Conservation (phyloP, 768 basidiomycete species). For the Boletus eberwhitei region DNA sequence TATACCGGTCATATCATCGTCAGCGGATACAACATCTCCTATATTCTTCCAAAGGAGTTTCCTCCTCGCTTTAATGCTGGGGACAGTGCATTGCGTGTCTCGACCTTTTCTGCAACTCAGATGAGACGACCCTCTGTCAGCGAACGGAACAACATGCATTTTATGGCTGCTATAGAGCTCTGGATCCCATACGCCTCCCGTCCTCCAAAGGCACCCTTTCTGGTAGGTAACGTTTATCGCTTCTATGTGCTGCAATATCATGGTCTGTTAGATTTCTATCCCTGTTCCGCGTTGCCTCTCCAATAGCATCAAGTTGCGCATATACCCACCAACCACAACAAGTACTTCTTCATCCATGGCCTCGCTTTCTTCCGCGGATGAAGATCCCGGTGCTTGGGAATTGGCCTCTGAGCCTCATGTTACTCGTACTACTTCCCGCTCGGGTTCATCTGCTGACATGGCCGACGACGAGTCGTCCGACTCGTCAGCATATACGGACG, state of each 20-base stretch:
- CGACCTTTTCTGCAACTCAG: conserved; percentile 28
- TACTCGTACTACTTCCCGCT: conserved; percentile 51
- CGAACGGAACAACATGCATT: conserved; percentile 61
- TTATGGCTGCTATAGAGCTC: conserved; percentile 80
- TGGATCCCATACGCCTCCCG: conserved; percentile 65
- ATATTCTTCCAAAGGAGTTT: conserved; percentile 70
- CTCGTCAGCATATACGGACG: conserved; percentile 49
- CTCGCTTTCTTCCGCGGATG: conserved; percentile 73
- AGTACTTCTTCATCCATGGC: conserved; percentile 59
- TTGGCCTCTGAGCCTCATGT: conserved; percentile 75
- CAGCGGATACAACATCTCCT: conserved; percentile 73
- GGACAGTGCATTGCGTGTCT: conserved; percentile 22
- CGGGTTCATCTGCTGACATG: conserved; percentile 63
- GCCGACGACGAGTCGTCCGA: conserved; percentile 84
- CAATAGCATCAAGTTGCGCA: conserved; percentile 69
- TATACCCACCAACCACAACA: conserved; percentile 58
- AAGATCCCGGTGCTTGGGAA: conserved; percentile 68
- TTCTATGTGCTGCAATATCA: conserved; percentile 4
- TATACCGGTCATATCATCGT: conserved; percentile 76
- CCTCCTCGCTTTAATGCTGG: conserved; percentile 29
- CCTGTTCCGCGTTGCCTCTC: conserved; percentile 76
- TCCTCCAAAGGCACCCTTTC: conserved; percentile 72
- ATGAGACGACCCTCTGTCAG: conserved; percentile 51
- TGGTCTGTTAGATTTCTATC: conserved; percentile 56
- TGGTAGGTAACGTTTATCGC: conserved; percentile 41